Percentiles rank a stretch among this genome's conserved stretches.
Evolutionary conservation across 768 basidiomycete species (phyloP).

Genomic region (Clitopilus hobsonii): DNA sequence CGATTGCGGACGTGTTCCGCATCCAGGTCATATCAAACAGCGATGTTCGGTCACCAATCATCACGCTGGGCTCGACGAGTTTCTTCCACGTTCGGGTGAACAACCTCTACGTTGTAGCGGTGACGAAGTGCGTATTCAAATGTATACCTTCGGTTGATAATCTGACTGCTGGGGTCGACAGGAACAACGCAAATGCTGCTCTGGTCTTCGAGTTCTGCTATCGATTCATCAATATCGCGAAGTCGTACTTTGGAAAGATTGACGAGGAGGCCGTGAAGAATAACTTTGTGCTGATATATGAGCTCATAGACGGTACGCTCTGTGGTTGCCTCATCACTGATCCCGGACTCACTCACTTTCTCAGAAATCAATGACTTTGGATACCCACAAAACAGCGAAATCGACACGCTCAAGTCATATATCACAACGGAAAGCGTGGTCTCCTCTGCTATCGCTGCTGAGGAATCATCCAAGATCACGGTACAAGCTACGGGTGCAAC

Average conservation of each 20-base stretch:
- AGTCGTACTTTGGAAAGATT: constrained; percentile 96
- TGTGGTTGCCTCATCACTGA: neutral
- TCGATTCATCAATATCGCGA: constrained; percentile 90
- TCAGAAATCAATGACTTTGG: constrained; percentile 96
- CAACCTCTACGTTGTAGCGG: constrained; percentile 92
- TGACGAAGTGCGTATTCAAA: constrained; percentile 92
- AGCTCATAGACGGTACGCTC: constrained; percentile 86
- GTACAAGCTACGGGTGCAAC: constrained; percentile 95
- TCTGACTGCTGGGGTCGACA: too few species aligned
- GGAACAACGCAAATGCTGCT: constrained; percentile 95
- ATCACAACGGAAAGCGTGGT: constrained; percentile 98
- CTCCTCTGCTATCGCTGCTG: constrained; percentile 78
- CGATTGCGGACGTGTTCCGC: constrained; percentile 95
- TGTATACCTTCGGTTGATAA: too few species aligned
- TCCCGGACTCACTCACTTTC: neutral
- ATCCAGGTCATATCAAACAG: constrained; percentile 99
- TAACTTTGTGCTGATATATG: constrained; percentile 98
- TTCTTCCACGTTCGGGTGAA: constrained; percentile 98
- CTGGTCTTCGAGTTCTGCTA: constrained; percentile 98
- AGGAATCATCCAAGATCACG: constrained; percentile 96
- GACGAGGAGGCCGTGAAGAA: constrained; percentile 99
- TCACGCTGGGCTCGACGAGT: constrained; percentile 95
- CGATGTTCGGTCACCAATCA: constrained; percentile 94
- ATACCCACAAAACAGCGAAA: constrained; percentile 98
- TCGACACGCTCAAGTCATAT: constrained; percentile 94